A percentile compares a stretch with the other conserved stretches of the same genome.
These are phyloP conservation scores for Colletotrichum higginsianum DNA, from an alignment of 2,329 filamentous ascomycete species.

Conservation along the genomic window DNA sequence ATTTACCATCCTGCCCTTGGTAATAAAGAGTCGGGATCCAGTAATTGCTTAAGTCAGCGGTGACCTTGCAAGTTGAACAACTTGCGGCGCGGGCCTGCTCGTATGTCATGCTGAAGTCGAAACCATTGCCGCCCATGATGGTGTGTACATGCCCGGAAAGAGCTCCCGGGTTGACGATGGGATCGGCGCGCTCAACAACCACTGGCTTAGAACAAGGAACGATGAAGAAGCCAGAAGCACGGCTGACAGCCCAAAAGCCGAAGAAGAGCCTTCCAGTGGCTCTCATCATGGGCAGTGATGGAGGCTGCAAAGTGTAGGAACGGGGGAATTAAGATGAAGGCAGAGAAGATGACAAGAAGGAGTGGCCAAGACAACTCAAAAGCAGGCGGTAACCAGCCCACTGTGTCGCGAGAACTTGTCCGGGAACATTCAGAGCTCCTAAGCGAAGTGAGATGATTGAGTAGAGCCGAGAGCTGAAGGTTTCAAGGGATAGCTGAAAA, in stretches of 20 bases:
- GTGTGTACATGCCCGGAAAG: constrained; percentile 72
- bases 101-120: constrained; percentile 69
- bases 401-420: not conserved
- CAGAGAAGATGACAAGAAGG: not conserved
- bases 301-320: not conserved
- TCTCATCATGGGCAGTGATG: constrained; percentile 18
- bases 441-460: not conserved
- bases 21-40: constrained; percentile 74
- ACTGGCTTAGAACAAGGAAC: constrained; percentile 41
- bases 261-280: constrained; percentile 2
- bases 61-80: constrained; percentile 77
- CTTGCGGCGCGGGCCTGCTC: constrained; percentile 65
- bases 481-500: not conserved
- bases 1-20: constrained; percentile 68
- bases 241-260: constrained; percentile 11
- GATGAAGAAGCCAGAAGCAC: constrained; percentile 40
- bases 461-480: not conserved
- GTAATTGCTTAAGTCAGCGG: constrained; percentile 76
- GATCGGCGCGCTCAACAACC: constrained; percentile 66
- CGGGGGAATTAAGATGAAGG: not conserved
- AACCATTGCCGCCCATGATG: constrained; percentile 74
- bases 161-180: constrained; percentile 69
- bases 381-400: not conserved
- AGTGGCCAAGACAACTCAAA: not conserved
- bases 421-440: not conserved